Evolutionary conservation across 495 filamentous ascomycete species (phyloP).

Genomic region (Penicilliopsis zonata): DNA sequence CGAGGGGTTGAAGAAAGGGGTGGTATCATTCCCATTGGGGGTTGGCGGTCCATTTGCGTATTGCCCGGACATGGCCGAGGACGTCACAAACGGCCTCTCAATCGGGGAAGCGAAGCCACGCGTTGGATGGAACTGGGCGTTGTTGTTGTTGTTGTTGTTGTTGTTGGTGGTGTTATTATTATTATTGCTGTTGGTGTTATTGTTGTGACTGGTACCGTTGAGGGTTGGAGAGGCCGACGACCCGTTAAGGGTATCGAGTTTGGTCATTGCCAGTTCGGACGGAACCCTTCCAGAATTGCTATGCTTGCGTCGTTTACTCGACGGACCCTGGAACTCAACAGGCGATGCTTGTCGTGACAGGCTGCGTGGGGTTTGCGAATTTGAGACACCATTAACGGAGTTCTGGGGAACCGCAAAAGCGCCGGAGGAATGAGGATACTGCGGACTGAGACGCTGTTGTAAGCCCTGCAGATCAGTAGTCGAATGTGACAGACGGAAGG

Average conservation of each 20-base stretch:
- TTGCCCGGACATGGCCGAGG: conserved; percentile 31
- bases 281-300: conserved; percentile 57
- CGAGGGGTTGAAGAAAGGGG: conserved; percentile 37
- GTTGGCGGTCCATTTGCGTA: conserved; percentile 52
- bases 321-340: conserved; percentile 42
- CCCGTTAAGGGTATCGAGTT: conserved; percentile 43
- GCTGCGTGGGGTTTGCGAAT: conserved; percentile 45
- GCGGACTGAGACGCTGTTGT: conserved; percentile 35
- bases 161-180: too few relatives aligned
- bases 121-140: conserved; percentile 25
- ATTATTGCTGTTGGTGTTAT: too few relatives aligned
- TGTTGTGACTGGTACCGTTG: too few relatives aligned
- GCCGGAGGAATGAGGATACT: conserved; percentile 26
- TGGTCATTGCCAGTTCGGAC: conserved; percentile 66
- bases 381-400: conserved; percentile 27
- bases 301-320: conserved; percentile 62
- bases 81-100: conserved; percentile 35
- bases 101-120: conserved; percentile 32
- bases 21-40: conserved; percentile 44
- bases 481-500: conserved; percentile 21
- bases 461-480: conserved; percentile 43
- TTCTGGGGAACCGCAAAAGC: conserved; percentile 24
- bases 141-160: too few relatives aligned
- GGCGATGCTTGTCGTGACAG: conserved; percentile 66
- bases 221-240: conserved; percentile 15